A percentile compares a stretch with the other conserved stretches of the same genome.
These are phyloP conservation scores for Yamadazyma atlantica DNA, from an alignment of 1,139 yeast genomes.

Conservation along the genomic window DNA sequence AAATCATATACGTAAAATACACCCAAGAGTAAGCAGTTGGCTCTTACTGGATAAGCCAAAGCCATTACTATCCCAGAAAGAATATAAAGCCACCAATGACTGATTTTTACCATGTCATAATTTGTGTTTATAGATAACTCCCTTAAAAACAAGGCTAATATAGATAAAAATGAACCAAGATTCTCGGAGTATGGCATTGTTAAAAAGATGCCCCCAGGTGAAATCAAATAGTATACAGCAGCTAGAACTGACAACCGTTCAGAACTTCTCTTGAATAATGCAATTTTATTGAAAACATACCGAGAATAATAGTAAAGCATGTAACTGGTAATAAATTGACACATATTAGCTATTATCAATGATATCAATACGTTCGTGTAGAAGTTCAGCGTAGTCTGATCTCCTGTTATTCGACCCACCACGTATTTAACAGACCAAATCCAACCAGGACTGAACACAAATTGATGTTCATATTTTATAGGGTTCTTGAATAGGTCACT, in stretches of 20 bases:
- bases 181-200: slow-evolving; percentile 80
- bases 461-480: slow-evolving; percentile 75
- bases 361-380: slow-evolving; percentile 46
- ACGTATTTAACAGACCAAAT: slow-evolving; percentile 45
- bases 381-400: slow-evolving; percentile 26
- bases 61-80: slow-evolving; percentile 62
- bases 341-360: slow-evolving; percentile 48
- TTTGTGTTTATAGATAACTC: slow-evolving; percentile 30
- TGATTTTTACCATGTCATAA: slow-evolving; percentile 10
- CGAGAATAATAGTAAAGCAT: slow-evolving; percentile 53
- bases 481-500: slow-evolving; percentile 53
- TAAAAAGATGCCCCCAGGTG: slow-evolving; percentile 83
- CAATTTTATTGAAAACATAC: slow-evolving; percentile 24
- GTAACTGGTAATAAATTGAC: slow-evolving; percentile 52
- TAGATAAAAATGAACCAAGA: slow-evolving; percentile 61
- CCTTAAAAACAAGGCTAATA: slow-evolving; percentile 57
- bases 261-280: slow-evolving; percentile 18
- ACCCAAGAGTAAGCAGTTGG: slow-evolving; percentile 78
- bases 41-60: slow-evolving; percentile 60
- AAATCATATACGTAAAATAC: slow-evolving; percentile 62
- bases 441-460: slow-evolving; percentile 87
- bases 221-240: slow-evolving; percentile 52
- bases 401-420: slow-evolving; percentile 10
- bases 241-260: slow-evolving; percentile 30
- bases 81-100: slow-evolving; percentile 29